phyloP scores from a whole-genome alignment of 805 yeast genomes.

The Kluyveromyces dobzhanskii region DNA sequence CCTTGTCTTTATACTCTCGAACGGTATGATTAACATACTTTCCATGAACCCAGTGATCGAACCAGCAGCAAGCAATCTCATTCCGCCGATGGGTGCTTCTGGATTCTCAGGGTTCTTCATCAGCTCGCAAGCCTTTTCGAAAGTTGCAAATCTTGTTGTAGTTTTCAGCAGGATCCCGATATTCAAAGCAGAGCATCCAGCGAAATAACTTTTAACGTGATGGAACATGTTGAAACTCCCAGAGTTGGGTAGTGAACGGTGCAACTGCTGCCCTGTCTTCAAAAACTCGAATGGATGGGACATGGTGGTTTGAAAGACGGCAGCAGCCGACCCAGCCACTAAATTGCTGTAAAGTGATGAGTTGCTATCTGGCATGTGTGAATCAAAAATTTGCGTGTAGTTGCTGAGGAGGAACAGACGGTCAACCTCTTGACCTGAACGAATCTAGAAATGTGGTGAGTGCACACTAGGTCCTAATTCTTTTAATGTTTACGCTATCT shows the following conservation, averaged over 20 bases:
- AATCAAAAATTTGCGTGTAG: no score
- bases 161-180: constrained; percentile 70
- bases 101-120: constrained; percentile 38
- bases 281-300: constrained; percentile 68
- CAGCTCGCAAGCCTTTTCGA: constrained; percentile 65
- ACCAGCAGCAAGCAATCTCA: constrained; percentile 78
- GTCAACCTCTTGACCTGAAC: no score
- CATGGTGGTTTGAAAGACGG: constrained; percentile 50
- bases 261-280: constrained; percentile 57
- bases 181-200: constrained; percentile 71
- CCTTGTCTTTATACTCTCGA: constrained; percentile 75
- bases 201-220: constrained; percentile 31
- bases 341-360: neutral
- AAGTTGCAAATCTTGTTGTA: constrained; percentile 61
- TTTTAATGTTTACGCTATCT: no score
- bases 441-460: no score
- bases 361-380: neutral
- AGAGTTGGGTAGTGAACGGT: constrained; percentile 33
- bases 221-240: constrained; percentile 25
- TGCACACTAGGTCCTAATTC: no score
- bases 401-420: no score
- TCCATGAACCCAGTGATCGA: constrained; percentile 76
- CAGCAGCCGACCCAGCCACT: constrained; percentile 40
- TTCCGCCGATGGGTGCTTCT: constrained; percentile 60
- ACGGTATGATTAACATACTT: constrained; percentile 78